Evolutionary conservation across 345 rosid genomes (phyloP).

Genomic region (Raphanus raphanistrum): DNA sequence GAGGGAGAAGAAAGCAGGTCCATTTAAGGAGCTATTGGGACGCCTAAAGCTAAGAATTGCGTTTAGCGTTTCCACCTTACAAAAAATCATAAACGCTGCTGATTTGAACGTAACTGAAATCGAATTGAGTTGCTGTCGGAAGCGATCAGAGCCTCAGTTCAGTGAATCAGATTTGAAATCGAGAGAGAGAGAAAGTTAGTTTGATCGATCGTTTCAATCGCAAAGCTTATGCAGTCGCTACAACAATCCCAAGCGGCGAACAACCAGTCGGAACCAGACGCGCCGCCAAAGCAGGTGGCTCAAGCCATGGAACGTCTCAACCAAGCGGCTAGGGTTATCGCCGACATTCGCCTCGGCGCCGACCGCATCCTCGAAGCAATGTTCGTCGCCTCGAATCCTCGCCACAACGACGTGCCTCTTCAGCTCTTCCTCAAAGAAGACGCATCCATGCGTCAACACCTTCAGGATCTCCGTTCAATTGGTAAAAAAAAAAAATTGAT

Average conservation of each 20-base stretch:
- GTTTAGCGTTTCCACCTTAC: background rate
- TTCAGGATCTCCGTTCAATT: conserved; percentile 70
- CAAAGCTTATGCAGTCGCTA: conserved; percentile 31
- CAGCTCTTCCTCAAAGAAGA: conserved; percentile 72
- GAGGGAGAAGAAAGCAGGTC: no score
- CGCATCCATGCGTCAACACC: conserved; percentile 80
- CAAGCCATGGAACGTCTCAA: conserved; percentile 86
- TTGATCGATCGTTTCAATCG: conserved; percentile 8
- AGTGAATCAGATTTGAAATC: background rate
- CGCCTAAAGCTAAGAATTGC: background rate
- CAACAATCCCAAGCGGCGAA: conserved; percentile 38
- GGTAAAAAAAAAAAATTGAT: conserved; percentile 39
- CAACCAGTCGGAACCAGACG: conserved; percentile 51
- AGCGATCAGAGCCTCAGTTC: background rate
- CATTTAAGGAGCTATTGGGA: no score
- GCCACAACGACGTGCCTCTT: conserved; percentile 59
- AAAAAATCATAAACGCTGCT: background rate
- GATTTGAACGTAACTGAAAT: background rate
- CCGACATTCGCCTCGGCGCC: conserved; percentile 83
- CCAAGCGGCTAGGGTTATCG: conserved; percentile 84
- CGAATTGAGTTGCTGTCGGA: background rate
- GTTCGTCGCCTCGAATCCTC: conserved; percentile 68
- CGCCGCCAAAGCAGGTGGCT: conserved; percentile 97
- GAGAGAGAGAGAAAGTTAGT: background rate
- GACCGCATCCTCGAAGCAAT: conserved; percentile 93